Percentiles rank a stretch among this genome's conserved stretches.
Evolutionary conservation across 2,329 filamentous ascomycete species (phyloP).

Genomic region (Fusarium decemcellulare): DNA sequence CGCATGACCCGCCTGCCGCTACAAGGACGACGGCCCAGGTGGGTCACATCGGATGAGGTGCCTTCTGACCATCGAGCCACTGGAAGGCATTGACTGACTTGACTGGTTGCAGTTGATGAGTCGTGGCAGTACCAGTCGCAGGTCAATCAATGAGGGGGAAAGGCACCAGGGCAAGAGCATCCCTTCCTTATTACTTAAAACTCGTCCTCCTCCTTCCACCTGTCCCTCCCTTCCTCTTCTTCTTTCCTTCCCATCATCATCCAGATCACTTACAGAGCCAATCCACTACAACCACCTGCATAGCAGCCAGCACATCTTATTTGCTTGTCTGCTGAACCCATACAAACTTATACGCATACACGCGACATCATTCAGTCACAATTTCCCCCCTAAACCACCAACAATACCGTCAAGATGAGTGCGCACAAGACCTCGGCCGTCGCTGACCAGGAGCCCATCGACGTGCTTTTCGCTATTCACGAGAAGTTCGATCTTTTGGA

Average conservation of each 20-base stretch:
- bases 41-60: slow-evolving; percentile 20
- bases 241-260: slow-evolving; percentile 42
- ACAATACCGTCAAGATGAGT: slow-evolving; percentile 65
- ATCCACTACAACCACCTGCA: slow-evolving; percentile 30
- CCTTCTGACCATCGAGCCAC: slow-evolving; percentile 40
- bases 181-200: slow-evolving; percentile 39
- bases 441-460: slow-evolving; percentile 69
- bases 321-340: slow-evolving; percentile 33
- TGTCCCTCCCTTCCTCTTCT: slow-evolving; percentile 41
- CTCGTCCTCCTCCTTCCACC: slow-evolving; percentile 41
- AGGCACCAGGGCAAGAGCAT: slow-evolving; percentile 28
- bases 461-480: slow-evolving; percentile 73
- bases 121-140: slow-evolving; percentile 5
- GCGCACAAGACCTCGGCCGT: slow-evolving; percentile 71
- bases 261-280: slow-evolving; percentile 34
- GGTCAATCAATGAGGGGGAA: slow-evolving; percentile 40
- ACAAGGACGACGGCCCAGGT: slow-evolving; percentile 9
- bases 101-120: slow-evolving; percentile 36
- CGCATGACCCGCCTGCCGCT: slow-evolving; percentile 1
- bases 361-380: slow-evolving; percentile 34
- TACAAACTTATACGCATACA: slow-evolving; percentile 27
- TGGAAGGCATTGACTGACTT: slow-evolving; percentile 21
- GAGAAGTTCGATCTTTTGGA: slow-evolving; percentile 72
- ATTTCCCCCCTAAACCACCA: slow-evolving; percentile 40
- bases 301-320: slow-evolving; percentile 30